These are phyloP conservation scores for Amanita rubescens DNA, from an alignment of 768 basidiomycete species.

Conservation along the genomic window DNA sequence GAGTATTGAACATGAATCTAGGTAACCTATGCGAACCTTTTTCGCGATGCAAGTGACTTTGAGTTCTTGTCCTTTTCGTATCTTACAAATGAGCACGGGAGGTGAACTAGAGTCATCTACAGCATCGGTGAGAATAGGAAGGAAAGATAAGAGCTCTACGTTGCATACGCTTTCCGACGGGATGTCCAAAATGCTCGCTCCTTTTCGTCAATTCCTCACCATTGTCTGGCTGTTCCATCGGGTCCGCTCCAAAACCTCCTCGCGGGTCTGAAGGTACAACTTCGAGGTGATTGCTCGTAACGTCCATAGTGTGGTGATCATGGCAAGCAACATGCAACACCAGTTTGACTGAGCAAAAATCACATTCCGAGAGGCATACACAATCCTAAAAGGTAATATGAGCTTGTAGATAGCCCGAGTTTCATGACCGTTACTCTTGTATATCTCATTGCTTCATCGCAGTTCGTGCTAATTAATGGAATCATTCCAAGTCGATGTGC, in stretches of 20 bases:
- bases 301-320: constrained; percentile 67
- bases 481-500: constrained; percentile 94
- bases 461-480: constrained; percentile 80
- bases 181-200: constrained; percentile 66
- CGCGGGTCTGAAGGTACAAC: constrained; percentile 33
- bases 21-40: constrained; percentile 51
- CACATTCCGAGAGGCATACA: constrained; percentile 77
- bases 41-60: constrained; percentile 82
- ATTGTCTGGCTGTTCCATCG: constrained; percentile 26
- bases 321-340: constrained; percentile 69
- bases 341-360: constrained; percentile 81
- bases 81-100: constrained; percentile 84
- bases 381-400: constrained; percentile 62
- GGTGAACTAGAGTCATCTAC: constrained; percentile 52
- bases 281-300: constrained; percentile 84
- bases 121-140: not conserved
- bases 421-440: constrained; percentile 40
- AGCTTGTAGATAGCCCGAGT: constrained; percentile 16
- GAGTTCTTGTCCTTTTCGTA: constrained; percentile 91
- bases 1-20: not conserved
- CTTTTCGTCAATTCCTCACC: constrained; percentile 76
- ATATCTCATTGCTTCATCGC: constrained; percentile 82
- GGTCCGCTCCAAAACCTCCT: constrained; percentile 21
- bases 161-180: constrained; percentile 71
- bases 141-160: not conserved